These are phyloP conservation scores for Hansenula lynferdii DNA, from an alignment of 1,139 yeast species.

Conservation along the genomic window DNA sequence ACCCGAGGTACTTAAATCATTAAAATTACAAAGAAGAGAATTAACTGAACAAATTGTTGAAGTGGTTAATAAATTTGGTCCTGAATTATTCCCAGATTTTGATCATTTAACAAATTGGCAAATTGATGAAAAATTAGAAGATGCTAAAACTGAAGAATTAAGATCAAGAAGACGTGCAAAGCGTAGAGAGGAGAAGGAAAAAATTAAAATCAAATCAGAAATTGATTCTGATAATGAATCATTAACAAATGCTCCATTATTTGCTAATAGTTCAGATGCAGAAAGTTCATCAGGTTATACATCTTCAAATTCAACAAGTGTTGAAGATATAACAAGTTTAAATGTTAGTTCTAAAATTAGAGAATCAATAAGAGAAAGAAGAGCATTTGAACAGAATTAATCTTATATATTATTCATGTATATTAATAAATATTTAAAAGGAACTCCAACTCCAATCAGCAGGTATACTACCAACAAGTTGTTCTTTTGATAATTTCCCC, in stretches of 20 bases:
- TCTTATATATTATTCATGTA: too few species aligned
- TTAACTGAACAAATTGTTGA: conserved; percentile 60
- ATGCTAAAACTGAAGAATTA: conserved; percentile 47
- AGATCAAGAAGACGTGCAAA: conserved; percentile 44
- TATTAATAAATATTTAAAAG: too few species aligned
- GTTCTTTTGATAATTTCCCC: too few species aligned
- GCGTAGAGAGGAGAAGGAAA: conserved; percentile 24
- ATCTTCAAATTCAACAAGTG: conserved; percentile 9
- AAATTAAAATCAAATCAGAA: conserved; percentile 14
- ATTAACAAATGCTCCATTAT: conserved; percentile 18
- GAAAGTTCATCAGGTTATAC: conserved; percentile 13
- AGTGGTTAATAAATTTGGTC: conserved; percentile 69
- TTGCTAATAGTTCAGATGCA: conserved; percentile 19
- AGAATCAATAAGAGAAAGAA: conserved; percentile 23
- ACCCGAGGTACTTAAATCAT: conserved; percentile 45
- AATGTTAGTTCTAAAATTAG: conserved; percentile 20
- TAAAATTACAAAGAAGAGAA: conserved; percentile 49
- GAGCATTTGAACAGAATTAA: conserved; percentile 10
- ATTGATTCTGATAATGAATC: conserved; percentile 17
- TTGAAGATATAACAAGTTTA: too few species aligned
- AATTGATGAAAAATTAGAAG: conserved; percentile 48
- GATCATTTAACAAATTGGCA: conserved; percentile 40
- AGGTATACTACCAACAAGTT: conserved; percentile 20
- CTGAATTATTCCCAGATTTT: conserved; percentile 74
- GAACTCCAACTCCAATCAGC: conserved; percentile 26